Evolutionary conservation across 805 yeast species (phyloP), one percentile per base, ranked within the genome.

Genomic region (Myxozyma monticola): DNA sequence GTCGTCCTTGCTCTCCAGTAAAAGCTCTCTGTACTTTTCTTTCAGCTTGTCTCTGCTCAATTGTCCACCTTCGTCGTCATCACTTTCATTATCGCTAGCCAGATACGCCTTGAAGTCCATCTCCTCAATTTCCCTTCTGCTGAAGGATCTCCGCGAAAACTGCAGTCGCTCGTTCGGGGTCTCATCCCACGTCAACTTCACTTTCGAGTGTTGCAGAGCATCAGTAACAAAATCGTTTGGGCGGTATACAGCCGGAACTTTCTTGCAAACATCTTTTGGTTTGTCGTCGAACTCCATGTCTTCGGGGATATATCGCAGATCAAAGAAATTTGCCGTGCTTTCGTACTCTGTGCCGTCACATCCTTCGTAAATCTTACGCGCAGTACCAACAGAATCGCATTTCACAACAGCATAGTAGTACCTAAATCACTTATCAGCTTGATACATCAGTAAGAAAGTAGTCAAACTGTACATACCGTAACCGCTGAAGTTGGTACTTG

Each of bases 291-390:
- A 93, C 1, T 79, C 83, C 88, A 89, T 88, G 22, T 81, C 96
- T 42, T 88, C 96, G 1, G 99, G 98, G 45, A 93, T 82, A 61
- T 87, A 93, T 62, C 99, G 76, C 56, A 93, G 72, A 68, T 93
- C 99, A 67, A 93, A 91, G 48, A 88, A 78, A 66, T 93, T 93
- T 3, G 98, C 95, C 0, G 98, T 89, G 12, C 96, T 84, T 69
- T 93, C 99, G 65, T 80, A 93, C 70, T 93, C 99, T 0, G 97
- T 80, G 28, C 96, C 96, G 68, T 93, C 99, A 70, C 96, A 88
- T 62, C 80, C 84, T 30, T 82, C 81, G 65, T 91, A 93, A 25
- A 93, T 88, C 26, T 71, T 71, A 60, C 80, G 76, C 0, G 97
- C 85, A 0, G 96, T 84, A 1, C 63, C 68, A 1, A 85, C 74